Evolutionary conservation across 148 eudicot genomes (phyloP).

Genomic region (Rhododendron ovatum): DNA sequence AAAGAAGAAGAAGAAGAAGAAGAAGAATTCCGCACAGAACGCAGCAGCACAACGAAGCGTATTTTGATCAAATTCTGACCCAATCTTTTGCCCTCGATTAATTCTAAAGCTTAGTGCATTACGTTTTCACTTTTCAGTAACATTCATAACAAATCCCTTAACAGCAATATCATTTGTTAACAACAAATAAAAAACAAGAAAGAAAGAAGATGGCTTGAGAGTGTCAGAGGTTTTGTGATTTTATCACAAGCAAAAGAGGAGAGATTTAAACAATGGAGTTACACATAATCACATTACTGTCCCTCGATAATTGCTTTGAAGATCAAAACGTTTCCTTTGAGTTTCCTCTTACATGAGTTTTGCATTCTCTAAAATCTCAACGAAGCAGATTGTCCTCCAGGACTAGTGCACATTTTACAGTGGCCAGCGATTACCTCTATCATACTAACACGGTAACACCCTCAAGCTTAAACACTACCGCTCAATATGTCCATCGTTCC

Average conservation of each 20-base stretch:
- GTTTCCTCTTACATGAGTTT: background rate
- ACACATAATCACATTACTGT: background rate
- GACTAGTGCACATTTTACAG: background rate
- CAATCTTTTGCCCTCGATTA: background rate
- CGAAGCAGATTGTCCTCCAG: background rate
- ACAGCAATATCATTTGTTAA: background rate
- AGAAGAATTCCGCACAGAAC: background rate
- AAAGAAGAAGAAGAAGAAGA: background rate
- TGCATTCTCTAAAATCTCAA: background rate
- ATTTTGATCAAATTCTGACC: background rate
- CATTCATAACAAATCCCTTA: background rate
- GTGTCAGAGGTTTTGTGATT: background rate
- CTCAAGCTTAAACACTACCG: background rate
- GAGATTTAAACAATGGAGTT: background rate
- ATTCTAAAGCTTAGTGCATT: background rate
- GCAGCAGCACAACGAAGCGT: background rate
- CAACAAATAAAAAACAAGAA: background rate
- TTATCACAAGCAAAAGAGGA: background rate
- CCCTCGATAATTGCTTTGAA: background rate
- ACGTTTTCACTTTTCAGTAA: background rate
- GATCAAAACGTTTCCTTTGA: background rate
- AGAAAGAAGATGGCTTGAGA: background rate
- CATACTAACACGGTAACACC: background rate
- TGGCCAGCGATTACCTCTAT: background rate
- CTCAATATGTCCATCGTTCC: background rate